Evolutionary conservation across 2,329 filamentous ascomycete species (phyloP), one percentile per base, ranked within the genome.

Genomic region (Aspergillus niger): DNA sequence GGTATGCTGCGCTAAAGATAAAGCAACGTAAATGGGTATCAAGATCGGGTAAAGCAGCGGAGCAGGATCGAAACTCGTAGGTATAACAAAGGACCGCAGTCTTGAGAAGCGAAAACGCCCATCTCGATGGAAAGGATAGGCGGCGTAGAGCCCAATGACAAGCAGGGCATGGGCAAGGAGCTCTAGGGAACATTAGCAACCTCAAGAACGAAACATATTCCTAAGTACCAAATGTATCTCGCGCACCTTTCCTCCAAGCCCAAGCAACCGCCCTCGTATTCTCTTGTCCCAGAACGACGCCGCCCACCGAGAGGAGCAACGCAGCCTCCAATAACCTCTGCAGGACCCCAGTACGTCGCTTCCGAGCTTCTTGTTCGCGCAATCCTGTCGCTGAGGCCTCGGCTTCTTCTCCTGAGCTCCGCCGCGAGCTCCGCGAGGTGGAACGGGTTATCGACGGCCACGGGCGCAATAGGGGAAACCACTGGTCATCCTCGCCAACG

Each of bases 21-120:
- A 80, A 1, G 92, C 88, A 28, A 95, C 89, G 49, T 93, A 82
- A 15, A 93, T 77, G 0, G 93, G 91, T 30, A 97, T 82, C 2
- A 88, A 77, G 5, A 89, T 84, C 17, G 94, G 94, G 72, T 97
- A 98, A 59, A 97, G 77, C n/a, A 97, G 82, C 10, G 93, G 91
- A 6, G 94, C 94, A 2, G 92, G 93, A 71, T 98, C 94, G 76
- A 97, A 96, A n/a, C 85, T 83, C 3, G 86, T 79, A 0, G 92
- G 92, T 39, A 97, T 80, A 43, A 83, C 82, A 68, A 88, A 85
- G 52, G 81, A 80, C 65, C 72, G 77, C 53, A 77, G 67, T 54
- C 75, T 67, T 36, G 72, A 74, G 38, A 72, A 64, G 56, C 66
- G 67, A 22, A 67, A 55, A 54, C 69, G 71, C 61, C 70, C 68